A percentile compares a stretch with the other conserved stretches of the same genome.
Conservation (phyloP, 1,284 basidiomycete genomes). For the Tylopilus sp. region DNA sequence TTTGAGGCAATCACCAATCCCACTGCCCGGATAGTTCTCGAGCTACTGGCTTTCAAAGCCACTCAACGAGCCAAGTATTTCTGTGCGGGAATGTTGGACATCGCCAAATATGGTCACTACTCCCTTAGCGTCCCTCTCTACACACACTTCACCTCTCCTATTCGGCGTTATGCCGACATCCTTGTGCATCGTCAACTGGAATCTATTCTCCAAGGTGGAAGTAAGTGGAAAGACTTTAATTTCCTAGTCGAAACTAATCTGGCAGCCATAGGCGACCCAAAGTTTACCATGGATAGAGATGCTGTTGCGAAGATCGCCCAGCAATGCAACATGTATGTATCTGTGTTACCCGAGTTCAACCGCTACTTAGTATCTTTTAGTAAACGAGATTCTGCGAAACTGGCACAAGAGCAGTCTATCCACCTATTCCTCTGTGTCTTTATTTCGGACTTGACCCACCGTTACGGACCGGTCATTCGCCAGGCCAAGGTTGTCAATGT, state of each 20-base stretch:
- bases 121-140: slow-evolving; percentile 90
- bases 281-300: slow-evolving; percentile 96
- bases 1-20: slow-evolving; percentile 73
- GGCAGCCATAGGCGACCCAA: slow-evolving; percentile 55
- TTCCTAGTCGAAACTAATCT: slow-evolving; percentile 3
- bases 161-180: slow-evolving; percentile 92
- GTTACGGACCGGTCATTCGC: slow-evolving; percentile 92
- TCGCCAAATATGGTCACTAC: slow-evolving; percentile 96
- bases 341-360: background rate
- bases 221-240: slow-evolving; percentile 39
- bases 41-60: slow-evolving; percentile 82
- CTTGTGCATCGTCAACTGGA: slow-evolving; percentile 97
- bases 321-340: slow-evolving; percentile 87
- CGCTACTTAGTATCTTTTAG: slow-evolving; percentile 39
- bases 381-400: slow-evolving; percentile 83
- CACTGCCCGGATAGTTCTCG: slow-evolving; percentile 68
- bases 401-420: slow-evolving; percentile 94
- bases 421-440: slow-evolving; percentile 95
- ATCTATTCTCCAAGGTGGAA: slow-evolving; percentile 72
- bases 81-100: slow-evolving; percentile 98
- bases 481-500: slow-evolving; percentile 92
- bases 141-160: slow-evolving; percentile 96
- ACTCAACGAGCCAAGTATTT: slow-evolving; percentile 96
- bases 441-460: slow-evolving; percentile 88
- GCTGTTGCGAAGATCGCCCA: slow-evolving; percentile 96